Evolutionary conservation across 768 basidiomycete genomes (phyloP), one percentile per base, ranked within the genome.

Genomic region (Panus rudis): DNA sequence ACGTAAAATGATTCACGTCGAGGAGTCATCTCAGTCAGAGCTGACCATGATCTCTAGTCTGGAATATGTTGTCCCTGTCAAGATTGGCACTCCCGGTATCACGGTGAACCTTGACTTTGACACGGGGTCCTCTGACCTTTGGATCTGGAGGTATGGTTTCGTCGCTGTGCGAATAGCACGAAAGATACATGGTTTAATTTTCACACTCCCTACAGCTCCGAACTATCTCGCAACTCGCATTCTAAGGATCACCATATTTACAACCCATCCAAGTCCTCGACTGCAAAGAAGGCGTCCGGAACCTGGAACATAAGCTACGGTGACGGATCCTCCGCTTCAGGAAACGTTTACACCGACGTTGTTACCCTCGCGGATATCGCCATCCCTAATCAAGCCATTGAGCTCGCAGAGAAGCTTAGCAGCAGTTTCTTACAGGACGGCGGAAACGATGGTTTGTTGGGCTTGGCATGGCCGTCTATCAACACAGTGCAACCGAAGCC

Each of bases 51-150:
- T 34, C 26, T 28, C 39, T 30, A 65, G 65, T 46, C 52, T 59
- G 26, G 67, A 68, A 50, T 68, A 67, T 40, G 61, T 66, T 30
- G 66, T 68, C 16, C 57, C 60, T 4, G 67, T 68, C 26, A 63
- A 55, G 44, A 61, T 66, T 21, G 67, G 67, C 40, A 66, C 65
- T 17, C 67, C 67, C 2, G 64, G 61, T 22, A 61, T 66, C 24
- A 64, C 62, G 4, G 50, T 66, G 30, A 59, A 66, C 43, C 61
- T 62, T 32, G 59, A 61, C 49, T 59, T 58, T 37, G 59, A 61
- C 43, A 59, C 61, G 28, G 62, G 62, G n/a, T 62, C 60, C 20
- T 59, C 60, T 19, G 63, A 63, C 46, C 55, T 65, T 11, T 67
- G 54, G 57, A 50, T 57, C 39, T 60, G 59, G 56, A 56, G 33